phyloP scores from a whole-genome alignment of 129 eudicot species.

The Tagetes erecta region DNA sequence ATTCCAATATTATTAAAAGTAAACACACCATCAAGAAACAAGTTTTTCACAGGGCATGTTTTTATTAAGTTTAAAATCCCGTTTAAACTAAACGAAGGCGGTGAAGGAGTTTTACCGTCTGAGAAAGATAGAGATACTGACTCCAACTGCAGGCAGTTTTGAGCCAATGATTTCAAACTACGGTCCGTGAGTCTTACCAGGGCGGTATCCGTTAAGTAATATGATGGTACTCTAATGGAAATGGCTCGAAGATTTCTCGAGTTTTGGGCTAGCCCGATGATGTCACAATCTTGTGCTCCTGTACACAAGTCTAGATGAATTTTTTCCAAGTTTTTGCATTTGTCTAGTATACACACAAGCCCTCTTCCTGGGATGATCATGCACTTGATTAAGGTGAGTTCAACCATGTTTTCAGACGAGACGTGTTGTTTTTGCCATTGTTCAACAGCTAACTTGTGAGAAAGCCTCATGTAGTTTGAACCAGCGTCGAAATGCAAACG shows the following conservation, averaged over 20 bases:
- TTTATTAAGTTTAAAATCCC: slow-evolving; percentile 48
- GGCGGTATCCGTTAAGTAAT: slow-evolving; percentile 51
- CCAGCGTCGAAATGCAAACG: slow-evolving; percentile 61
- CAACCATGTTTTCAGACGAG: slow-evolving; percentile 67
- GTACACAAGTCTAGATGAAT: slow-evolving; percentile 71
- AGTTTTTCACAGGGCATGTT: slow-evolving; percentile 62
- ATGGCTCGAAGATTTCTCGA: slow-evolving; percentile 58
- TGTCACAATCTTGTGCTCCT: slow-evolving; percentile 61
- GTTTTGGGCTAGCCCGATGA: slow-evolving; percentile 51
- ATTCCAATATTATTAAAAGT: slow-evolving; percentile 67
- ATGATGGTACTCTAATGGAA: slow-evolving; percentile 72
- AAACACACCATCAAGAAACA: slow-evolving; percentile 54
- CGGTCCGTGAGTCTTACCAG: slow-evolving; percentile 53
- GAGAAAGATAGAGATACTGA: slow-evolving; percentile 54
- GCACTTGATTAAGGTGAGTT: slow-evolving; percentile 62
- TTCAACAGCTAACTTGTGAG: slow-evolving; percentile 58
- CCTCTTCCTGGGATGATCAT: slow-evolving; percentile 76
- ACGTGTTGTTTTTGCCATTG: slow-evolving; percentile 62
- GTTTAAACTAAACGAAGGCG: slow-evolving; percentile 52
- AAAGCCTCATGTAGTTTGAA: slow-evolving; percentile 64
- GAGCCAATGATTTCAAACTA: slow-evolving; percentile 64
- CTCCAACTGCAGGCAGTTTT: slow-evolving; percentile 53
- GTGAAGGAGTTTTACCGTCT: slow-evolving; percentile 63
- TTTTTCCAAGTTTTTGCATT: slow-evolving; percentile 68
- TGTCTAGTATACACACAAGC: slow-evolving; percentile 66